Evolutionary conservation across 225 moss, liverwort and hornwort genomes (phyloP).

Genomic region (Lunularia cruciata): DNA sequence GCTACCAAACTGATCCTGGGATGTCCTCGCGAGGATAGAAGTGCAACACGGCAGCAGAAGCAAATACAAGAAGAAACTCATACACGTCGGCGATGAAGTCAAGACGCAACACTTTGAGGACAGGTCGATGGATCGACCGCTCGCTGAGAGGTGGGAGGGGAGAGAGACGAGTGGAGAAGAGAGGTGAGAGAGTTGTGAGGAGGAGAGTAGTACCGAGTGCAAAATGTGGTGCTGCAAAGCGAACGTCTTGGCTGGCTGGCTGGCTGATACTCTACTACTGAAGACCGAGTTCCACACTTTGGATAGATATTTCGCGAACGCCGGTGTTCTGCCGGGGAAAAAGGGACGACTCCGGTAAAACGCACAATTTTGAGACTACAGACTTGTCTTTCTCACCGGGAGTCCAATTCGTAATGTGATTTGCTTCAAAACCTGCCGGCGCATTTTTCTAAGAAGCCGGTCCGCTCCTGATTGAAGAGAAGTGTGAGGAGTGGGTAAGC

Average conservation of each 20-base stretch:
- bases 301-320: too few relatives aligned
- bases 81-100: too few relatives aligned
- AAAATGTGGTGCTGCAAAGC: not conserved
- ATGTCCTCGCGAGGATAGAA: not conserved
- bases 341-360: too few relatives aligned
- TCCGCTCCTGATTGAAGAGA: not conserved
- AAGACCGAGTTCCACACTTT: too few relatives aligned
- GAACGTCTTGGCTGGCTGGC: not conserved
- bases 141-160: not conserved
- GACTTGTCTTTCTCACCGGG: too few relatives aligned
- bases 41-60: not conserved
- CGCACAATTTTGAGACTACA: too few relatives aligned
- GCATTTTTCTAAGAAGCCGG: too few relatives aligned
- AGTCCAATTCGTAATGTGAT: too few relatives aligned
- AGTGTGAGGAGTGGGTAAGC: conserved; percentile 8
- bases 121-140: not conserved
- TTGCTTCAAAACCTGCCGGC: too few relatives aligned
- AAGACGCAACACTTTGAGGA: too few relatives aligned
- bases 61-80: not conserved
- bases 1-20: too few relatives aligned
- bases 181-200: not conserved
- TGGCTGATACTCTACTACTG: not conserved
- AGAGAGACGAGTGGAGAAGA: not conserved
- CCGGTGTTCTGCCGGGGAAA: too few relatives aligned
- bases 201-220: not conserved